Evolutionary conservation across 805 yeast genomes (phyloP).

Genomic region (Wickerhamiella slavikovae): DNA sequence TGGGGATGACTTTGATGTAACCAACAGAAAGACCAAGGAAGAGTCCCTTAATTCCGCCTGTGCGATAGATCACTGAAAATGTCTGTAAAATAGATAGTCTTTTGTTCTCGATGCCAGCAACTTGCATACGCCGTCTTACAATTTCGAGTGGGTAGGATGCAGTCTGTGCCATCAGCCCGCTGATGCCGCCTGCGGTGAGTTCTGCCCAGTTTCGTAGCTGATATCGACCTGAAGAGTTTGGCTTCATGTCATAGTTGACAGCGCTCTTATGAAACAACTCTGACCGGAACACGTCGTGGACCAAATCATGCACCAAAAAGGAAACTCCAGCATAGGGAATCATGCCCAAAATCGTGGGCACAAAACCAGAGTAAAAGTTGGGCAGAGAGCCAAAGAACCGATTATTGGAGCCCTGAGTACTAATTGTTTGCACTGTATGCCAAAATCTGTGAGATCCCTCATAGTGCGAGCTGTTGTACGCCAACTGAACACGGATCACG

Average conservation of each 20-base stretch:
- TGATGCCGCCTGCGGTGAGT: conserved; percentile 81
- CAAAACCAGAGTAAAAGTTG: conserved; percentile 86
- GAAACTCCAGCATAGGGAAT: conserved; percentile 96
- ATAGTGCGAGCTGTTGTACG: conserved; percentile 46
- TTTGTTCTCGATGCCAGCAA: conserved; percentile 14
- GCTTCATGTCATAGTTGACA: conserved; percentile 19
- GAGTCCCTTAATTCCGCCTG: conserved; percentile 69
- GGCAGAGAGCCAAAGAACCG: conserved; percentile 13
- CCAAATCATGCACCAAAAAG: conserved; percentile 76
- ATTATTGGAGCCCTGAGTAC: conserved; percentile 11
- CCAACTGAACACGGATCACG: conserved; percentile 73
- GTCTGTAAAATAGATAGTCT: conserved; percentile 9
- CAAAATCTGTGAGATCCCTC: conserved; percentile 13
- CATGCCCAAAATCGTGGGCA: conserved; percentile 89
- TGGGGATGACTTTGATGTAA: conserved; percentile 82
- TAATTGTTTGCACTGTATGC: conserved; percentile 15
- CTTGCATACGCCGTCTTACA: conserved; percentile 86
- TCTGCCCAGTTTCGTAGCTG: conserved; percentile 88
- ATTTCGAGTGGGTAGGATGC: conserved; percentile 96
- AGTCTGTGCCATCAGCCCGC: conserved; percentile 88
- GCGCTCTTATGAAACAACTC: conserved; percentile 28
- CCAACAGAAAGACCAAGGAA: conserved; percentile 93
- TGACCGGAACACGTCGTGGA: conserved; percentile 74
- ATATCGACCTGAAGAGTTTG: conserved; percentile 21
- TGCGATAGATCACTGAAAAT: conserved; percentile 39